These are phyloP conservation scores for Kwoniella mangroviensis DNA, from an alignment of 768 basidiomycete genomes.

Conservation along the genomic window DNA sequence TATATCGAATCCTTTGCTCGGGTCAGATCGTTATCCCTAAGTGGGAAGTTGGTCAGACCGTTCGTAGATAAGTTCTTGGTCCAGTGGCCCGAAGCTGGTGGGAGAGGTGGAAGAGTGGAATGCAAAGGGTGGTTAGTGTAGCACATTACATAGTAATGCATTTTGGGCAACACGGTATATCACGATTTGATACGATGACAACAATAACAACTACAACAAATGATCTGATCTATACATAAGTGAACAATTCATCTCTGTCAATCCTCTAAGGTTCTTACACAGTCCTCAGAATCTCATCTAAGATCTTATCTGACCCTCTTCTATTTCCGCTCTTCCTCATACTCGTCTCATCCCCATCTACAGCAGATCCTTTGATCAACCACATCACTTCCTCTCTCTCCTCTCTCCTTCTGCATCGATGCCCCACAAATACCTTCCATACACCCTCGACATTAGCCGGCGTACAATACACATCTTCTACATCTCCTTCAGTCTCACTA, in stretches of 20 bases:
- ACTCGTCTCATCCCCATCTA: background rate
- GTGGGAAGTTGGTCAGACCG: constrained; percentile 78
- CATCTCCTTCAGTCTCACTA: constrained; percentile 4
- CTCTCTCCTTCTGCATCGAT: constrained; percentile 33
- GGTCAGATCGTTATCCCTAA: constrained; percentile 76
- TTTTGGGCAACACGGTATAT: constrained; percentile 5
- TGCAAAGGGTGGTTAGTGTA: constrained; percentile 25
- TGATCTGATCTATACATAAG: too few species aligned
- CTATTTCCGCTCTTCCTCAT: background rate
- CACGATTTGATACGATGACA: too few species aligned
- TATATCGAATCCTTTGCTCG: constrained; percentile 96
- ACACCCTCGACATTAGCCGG: constrained; percentile 36
- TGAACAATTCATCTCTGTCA: background rate
- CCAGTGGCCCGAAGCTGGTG: constrained; percentile 74
- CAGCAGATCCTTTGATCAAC: constrained; percentile 40
- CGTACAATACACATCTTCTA: constrained; percentile 34
- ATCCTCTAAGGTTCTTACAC: constrained; percentile 3
- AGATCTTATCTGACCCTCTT: constrained; percentile 25
- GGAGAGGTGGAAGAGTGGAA: background rate
- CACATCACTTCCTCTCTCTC: constrained; percentile 45
- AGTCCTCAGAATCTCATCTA: constrained; percentile 31
- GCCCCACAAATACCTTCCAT: constrained; percentile 24
- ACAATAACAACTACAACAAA: background rate
- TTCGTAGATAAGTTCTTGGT: constrained; percentile 89
- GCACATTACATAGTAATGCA: background rate